phyloP scores from a whole-genome alignment of 306 rosid genomes.

The Nissolia schottii region DNA sequence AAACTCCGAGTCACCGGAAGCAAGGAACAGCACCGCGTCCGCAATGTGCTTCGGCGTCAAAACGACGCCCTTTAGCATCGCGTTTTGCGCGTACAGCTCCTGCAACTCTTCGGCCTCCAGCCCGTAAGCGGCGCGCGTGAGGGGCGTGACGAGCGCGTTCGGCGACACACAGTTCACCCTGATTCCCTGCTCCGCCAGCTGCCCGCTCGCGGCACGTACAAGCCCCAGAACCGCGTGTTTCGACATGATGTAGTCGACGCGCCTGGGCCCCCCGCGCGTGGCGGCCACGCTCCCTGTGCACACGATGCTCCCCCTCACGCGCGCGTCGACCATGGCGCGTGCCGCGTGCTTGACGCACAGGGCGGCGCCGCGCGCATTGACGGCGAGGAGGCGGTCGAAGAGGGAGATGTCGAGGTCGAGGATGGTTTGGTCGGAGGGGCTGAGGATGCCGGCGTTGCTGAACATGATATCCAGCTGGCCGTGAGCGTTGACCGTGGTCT shows the following conservation, averaged over 20 bases:
- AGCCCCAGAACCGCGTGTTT: conserved; percentile 67
- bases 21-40: conserved; percentile 49
- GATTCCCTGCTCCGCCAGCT: conserved; percentile 35
- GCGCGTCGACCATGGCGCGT: conserved; percentile 37
- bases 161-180: conserved; percentile 66
- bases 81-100: background rate
- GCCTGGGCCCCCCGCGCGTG: fast-evolving
- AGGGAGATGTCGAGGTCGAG: conserved; percentile 38
- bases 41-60: conserved; percentile 39
- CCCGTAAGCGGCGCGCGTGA: background rate
- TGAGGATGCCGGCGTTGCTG: conserved; percentile 44
- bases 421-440: conserved; percentile 21
- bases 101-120: conserved; percentile 8
- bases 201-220: conserved; percentile 40
- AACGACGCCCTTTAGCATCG: conserved; percentile 39
- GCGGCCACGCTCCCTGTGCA: conserved; percentile 50
- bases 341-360: conserved; percentile 59
- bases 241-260: conserved; percentile 44
- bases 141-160: conserved; percentile 27
- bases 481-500: conserved; percentile 25
- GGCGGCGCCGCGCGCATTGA: conserved; percentile 45
- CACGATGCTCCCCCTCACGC: conserved; percentile 50
- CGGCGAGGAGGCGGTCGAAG: conserved; percentile 27
- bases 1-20: conserved; percentile 38
- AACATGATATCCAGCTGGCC: conserved; percentile 57